phyloP scores from a whole-genome alignment of 139 green algal genomes.

The Parachlorella kessleri region DNA sequence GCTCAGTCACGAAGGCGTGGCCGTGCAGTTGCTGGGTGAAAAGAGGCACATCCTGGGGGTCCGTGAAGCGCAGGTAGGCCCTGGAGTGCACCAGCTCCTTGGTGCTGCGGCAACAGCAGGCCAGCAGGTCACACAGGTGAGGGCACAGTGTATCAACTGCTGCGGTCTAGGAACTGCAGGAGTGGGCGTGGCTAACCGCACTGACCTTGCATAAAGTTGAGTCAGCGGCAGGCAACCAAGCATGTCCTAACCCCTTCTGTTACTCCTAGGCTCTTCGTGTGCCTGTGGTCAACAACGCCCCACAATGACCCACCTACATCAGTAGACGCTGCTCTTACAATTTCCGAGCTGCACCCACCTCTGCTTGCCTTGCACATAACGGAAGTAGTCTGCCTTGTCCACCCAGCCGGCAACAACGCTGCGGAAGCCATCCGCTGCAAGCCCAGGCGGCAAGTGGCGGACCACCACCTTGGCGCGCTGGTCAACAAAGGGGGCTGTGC shows the following conservation, averaged over 20 bases:
- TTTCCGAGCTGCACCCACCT: conserved; percentile 43
- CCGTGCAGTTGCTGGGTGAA: conserved; percentile 69
- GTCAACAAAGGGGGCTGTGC: no score
- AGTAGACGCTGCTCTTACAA: no score
- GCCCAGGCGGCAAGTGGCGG: conserved; percentile 55
- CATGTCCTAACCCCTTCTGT: no score
- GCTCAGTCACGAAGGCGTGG: conserved; percentile 61
- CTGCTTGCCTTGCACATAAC: conserved; percentile 69
- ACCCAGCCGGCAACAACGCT: conserved; percentile 21
- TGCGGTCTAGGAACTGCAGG: no score
- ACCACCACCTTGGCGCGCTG: conserved; percentile 68
- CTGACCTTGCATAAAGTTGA: no score
- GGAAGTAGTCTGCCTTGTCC: conserved; percentile 55
- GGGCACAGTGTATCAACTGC: no score
- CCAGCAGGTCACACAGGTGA: no score
- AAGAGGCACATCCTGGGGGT: conserved; percentile 38
- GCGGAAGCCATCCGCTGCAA: conserved; percentile 52
- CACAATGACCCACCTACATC: no score
- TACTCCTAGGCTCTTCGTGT: no score
- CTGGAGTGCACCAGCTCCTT: conserved; percentile 30
- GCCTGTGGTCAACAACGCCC: no score
- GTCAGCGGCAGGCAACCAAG: no score
- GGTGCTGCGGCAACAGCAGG: not conserved
- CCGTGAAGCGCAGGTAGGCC: conserved; percentile 69
- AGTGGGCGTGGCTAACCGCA: no score